phyloP scores from a whole-genome alignment of 1,139 yeast species.

The Yamadazyma buinensis region DNA sequence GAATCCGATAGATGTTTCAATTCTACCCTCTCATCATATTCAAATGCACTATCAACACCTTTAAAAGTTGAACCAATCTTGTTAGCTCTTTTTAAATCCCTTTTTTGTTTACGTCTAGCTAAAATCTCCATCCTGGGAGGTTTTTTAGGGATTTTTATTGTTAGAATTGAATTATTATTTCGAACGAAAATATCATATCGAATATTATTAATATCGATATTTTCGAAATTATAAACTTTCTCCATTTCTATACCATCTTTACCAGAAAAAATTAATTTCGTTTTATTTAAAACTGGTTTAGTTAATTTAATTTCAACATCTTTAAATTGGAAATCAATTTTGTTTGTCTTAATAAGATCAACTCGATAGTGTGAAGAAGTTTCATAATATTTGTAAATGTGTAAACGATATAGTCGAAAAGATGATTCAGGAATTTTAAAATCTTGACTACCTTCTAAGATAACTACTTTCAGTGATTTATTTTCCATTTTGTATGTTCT shows the following conservation, averaged over 20 bases:
- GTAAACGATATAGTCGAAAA: background rate
- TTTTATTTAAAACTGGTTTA: background rate
- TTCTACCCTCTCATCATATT: too few species aligned
- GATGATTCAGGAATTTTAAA: too few species aligned
- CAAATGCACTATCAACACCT: too few species aligned
- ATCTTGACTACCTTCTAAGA: too few species aligned
- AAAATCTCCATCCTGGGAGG: background rate
- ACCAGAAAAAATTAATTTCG: background rate
- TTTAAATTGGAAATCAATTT: background rate
- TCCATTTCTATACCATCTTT: background rate
- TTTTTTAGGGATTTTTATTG: slow-evolving; percentile 3
- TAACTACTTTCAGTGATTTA: too few species aligned
- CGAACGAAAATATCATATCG: background rate
- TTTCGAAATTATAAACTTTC: slow-evolving; percentile 1
- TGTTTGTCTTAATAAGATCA: background rate
- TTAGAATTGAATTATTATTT: background rate
- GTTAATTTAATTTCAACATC: slow-evolving; percentile 1
- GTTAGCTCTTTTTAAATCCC: too few species aligned
- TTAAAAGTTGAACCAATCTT: too few species aligned
- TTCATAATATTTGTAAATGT: background rate
- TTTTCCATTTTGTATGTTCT: too few species aligned
- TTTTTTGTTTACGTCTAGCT: too few species aligned
- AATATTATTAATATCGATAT: slow-evolving; percentile 3
- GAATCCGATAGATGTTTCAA: too few species aligned
- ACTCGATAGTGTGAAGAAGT: background rate